Conservation (phyloP, 305 asterid species). For the Solanum aculeatissimum region DNA sequence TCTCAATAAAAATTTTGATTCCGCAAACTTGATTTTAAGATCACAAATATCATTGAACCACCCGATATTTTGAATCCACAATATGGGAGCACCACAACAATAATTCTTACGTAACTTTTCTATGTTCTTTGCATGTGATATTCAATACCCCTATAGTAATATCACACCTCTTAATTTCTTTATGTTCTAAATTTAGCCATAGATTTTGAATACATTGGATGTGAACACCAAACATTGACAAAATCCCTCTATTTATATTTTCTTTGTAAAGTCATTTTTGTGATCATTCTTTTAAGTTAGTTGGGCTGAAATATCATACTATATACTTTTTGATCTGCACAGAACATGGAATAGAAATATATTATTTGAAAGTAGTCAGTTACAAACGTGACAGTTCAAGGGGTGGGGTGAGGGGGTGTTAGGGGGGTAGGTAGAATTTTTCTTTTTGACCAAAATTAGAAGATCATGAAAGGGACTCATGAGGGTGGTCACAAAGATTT, state of each 20-base stretch:
- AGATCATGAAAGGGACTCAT: background rate
- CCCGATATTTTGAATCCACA: background rate
- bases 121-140: background rate
- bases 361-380: background rate
- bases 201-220: background rate
- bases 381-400: background rate
- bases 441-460: background rate
- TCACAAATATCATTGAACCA: too few relatives aligned
- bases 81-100: background rate
- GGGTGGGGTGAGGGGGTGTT: background rate
- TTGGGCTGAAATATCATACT: background rate
- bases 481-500: background rate
- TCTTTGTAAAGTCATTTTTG: background rate
- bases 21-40: background rate
- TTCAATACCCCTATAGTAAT: too few relatives aligned
- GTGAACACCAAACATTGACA: background rate
- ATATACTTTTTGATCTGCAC: background rate
- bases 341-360: background rate
- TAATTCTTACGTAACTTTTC: background rate
- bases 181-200: background rate
- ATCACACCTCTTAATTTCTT: background rate
- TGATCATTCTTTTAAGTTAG: background rate
- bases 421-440: background rate
- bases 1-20: background rate
- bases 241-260: background rate